A percentile compares a stretch with the other conserved stretches of the same genome.
Evolutionary conservation across 2,329 filamentous ascomycete species (phyloP).

Genomic region (Cladosporium sp.): DNA sequence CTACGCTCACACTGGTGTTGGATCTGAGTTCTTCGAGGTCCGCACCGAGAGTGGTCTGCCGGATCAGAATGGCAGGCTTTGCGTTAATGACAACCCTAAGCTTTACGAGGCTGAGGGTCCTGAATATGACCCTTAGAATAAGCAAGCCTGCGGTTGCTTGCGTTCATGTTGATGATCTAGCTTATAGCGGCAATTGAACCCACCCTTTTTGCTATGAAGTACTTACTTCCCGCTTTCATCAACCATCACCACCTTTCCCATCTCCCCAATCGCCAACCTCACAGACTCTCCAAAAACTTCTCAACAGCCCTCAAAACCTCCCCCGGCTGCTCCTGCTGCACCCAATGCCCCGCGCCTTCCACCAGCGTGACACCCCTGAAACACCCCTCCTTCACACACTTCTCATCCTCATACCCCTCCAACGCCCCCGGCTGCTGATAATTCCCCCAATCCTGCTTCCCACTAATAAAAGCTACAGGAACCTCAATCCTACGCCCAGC

Average conservation of each 20-base stretch:
- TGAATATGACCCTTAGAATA: neutral
- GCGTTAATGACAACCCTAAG: constrained; percentile 4
- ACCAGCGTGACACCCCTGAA: constrained; percentile 52
- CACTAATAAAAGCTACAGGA: constrained; percentile 58
- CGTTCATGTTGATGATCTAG: too few relatives aligned
- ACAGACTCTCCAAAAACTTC: neutral
- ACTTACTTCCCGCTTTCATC: too few relatives aligned
- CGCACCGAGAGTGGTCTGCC: neutral
- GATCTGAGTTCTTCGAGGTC: constrained; percentile 11
- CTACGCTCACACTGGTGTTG: constrained; percentile 12
- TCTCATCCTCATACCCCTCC: constrained; percentile 47
- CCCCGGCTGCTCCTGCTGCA: constrained; percentile 61
- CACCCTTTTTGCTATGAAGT: too few relatives aligned
- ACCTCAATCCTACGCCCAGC: constrained; percentile 58
- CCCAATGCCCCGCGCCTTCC: constrained; percentile 63
- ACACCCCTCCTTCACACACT: constrained; percentile 37
- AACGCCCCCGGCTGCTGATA: constrained; percentile 62
- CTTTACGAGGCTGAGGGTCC: constrained; percentile 1
- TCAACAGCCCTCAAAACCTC: constrained; percentile 32
- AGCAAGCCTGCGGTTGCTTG: too few relatives aligned
- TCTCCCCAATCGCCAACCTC: too few relatives aligned
- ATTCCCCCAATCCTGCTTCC: constrained; percentile 61
- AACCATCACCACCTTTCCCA: too few relatives aligned
- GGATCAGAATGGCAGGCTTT: constrained; percentile 4
- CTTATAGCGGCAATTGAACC: too few relatives aligned